Percentiles rank a stretch among this genome's conserved stretches.
Conservation (phyloP, 2,329 filamentous ascomycete genomes). For the Claviceps africana region DNA sequence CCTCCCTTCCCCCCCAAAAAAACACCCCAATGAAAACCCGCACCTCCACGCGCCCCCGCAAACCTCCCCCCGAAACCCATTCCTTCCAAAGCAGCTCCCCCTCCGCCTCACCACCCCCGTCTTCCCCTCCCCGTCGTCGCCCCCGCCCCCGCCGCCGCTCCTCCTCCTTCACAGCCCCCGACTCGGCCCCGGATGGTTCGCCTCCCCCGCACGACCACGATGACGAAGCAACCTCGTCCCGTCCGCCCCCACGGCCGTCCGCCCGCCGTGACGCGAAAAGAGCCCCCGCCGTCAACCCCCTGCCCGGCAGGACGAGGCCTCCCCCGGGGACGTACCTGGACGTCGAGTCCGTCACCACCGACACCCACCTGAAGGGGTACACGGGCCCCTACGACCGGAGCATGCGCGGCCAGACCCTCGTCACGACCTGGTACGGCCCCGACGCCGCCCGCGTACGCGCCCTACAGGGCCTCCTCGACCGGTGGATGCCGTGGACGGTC, state of each 20-base stretch:
- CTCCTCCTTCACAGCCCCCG: conserved; percentile 12
- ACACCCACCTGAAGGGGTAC: conserved; percentile 20
- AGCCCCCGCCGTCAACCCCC: neutral
- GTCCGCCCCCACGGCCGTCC: neutral
- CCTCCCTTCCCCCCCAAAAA: too few relatives aligned
- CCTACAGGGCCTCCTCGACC: conserved; percentile 24
- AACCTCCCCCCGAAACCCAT: conserved; percentile 20
- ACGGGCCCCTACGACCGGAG: conserved; percentile 22
- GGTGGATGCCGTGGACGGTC: conserved; percentile 27
- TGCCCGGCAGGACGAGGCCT: too few relatives aligned
- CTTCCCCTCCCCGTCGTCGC: conserved; percentile 1
- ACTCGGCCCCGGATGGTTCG: conserved; percentile 5
- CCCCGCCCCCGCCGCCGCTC: conserved; percentile 6
- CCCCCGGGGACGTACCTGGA: conserved; percentile 13
- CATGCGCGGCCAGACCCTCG: conserved; percentile 18
- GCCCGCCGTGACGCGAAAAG: neutral
- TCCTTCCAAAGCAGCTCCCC: conserved; percentile 17
- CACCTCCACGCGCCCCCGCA: conserved; percentile 22
- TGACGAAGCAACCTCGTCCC: neutral
- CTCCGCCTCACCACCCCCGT: neutral
- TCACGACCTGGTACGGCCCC: conserved; percentile 30
- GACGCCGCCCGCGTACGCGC: conserved; percentile 20
- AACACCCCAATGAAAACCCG: conserved; percentile 17
- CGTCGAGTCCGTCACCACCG: conserved; percentile 20
- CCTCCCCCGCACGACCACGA: conserved; percentile 12